Evolutionary conservation across 768 basidiomycete species (phyloP), one percentile per base, ranked within the genome.

Genomic region (Tulasnella sp.): DNA sequence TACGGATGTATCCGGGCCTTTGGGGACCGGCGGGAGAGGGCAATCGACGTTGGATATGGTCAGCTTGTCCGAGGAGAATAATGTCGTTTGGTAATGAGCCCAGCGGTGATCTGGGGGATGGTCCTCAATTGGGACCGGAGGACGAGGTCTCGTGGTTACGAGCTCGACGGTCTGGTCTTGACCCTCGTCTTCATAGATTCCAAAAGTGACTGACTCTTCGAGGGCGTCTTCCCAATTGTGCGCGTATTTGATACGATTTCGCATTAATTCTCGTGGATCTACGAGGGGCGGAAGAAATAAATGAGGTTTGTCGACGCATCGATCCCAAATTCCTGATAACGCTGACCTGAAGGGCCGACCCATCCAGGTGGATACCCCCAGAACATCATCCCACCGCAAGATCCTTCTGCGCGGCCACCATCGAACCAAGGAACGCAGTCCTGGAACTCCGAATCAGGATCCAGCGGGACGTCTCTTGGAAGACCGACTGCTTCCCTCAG

Each of bases 311-410:
- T 25, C 54, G 14, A 74, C 17, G 14, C 8, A 12, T 75, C 22
- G 22, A 25, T 7, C 31, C 9, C 22, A 54, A 22, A n/a, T 0
- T 37, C 15, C 25, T 17, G 12, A 6, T 17, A 37, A 70, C 25
- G 29, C 38, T 5, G 25, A 78, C 78, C 78, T 72, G 73, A 79
- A 14, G 78, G 78, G 69, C 84, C 81, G 29, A 86, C 80, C 91
- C 91, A 93, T 0, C 92, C 92, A 17, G 85, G 86, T n/a, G 92
- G 92, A 80, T 93, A 93, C 0, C 92, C 92, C 91, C 91, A 92
- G 49, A 83, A 79, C 36, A 88, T 84, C 81, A 93, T 93, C 67
- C 89, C 88, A 17, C 77, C 72, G 25, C 70, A 37, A 19, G 39
- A 45, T 7, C 77, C 72, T 54, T 76, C 75, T 29, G 75, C 75